Percentiles rank a stretch among this genome's conserved stretches.
Conservation (phyloP, 768 basidiomycete genomes). For the Crassisporium funariophilum region DNA sequence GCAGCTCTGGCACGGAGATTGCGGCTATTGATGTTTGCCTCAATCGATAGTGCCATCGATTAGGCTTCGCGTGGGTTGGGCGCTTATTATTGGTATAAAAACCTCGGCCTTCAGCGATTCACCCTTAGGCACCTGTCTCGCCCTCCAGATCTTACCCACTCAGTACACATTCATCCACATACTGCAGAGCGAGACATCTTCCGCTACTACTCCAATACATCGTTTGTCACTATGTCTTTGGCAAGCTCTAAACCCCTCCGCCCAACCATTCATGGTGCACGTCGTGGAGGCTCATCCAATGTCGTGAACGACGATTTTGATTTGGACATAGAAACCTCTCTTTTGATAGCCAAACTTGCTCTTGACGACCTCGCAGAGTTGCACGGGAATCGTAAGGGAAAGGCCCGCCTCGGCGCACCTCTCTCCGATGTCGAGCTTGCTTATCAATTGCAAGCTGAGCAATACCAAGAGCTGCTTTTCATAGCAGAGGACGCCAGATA, state of each 20-base stretch:
- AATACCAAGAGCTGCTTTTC: constrained; percentile 29
- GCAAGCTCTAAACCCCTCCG: constrained; percentile 6
- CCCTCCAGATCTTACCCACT: constrained; percentile 11
- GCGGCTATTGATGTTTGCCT: no score
- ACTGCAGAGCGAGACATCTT: constrained; percentile 12
- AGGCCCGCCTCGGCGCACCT: constrained; percentile 30
- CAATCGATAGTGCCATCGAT: no score
- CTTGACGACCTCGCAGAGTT: constrained; percentile 42
- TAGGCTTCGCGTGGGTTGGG: background rate
- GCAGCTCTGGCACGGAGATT: no score
- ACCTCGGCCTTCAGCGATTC: background rate
- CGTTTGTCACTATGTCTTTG: background rate
- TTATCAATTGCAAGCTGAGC: constrained; percentile 40
- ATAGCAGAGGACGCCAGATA: constrained; percentile 38
- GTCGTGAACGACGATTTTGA: background rate
- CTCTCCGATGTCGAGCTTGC: constrained; percentile 49
- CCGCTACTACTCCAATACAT: background rate
- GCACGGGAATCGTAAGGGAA: constrained; percentile 35
- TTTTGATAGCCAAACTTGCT: constrained; percentile 42
- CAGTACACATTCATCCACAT: background rate
- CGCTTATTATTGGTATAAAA: constrained; percentile 9
- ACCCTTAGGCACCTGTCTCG: constrained; percentile 10
- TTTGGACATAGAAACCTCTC: constrained; percentile 38
- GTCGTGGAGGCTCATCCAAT: background rate
- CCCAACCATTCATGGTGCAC: background rate